phyloP scores from a whole-genome alignment of 2,329 filamentous ascomycete species.

The Alternaria tenuissima region DNA sequence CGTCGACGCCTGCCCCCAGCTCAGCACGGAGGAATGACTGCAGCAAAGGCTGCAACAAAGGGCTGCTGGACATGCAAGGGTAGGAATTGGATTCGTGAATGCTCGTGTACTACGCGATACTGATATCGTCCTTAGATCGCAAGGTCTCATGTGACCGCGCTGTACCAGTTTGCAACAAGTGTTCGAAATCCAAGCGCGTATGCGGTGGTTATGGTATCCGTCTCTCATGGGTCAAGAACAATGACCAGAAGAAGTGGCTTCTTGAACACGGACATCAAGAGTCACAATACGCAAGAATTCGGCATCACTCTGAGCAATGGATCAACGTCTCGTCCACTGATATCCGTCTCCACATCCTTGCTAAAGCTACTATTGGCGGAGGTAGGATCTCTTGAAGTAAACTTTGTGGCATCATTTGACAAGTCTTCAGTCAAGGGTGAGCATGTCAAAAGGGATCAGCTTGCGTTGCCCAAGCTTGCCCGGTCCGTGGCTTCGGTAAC shows the following conservation, averaged over 20 bases:
- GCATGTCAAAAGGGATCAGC: neutral
- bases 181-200: constrained; percentile 15
- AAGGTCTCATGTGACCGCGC: constrained; percentile 22
- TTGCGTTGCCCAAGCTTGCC: neutral
- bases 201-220: constrained; percentile 25
- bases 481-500: neutral
- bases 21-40: neutral
- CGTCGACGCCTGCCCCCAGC: neutral
- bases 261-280: too few relatives aligned
- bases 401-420: neutral
- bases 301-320: neutral
- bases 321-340: constrained; percentile 16
- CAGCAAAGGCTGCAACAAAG: neutral
- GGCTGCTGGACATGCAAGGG: constrained; percentile 3
- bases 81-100: neutral
- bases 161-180: constrained; percentile 15
- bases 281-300: neutral
- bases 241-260: neutral
- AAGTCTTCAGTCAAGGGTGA: neutral
- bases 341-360: constrained; percentile 14
- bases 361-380: neutral
- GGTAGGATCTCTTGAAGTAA: neutral
- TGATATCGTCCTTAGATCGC: constrained; percentile 10
- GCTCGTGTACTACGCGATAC: neutral
- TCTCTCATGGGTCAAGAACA: constrained; percentile 15